Base-by-base conservation (phyloP, 306 rosid genomes). In the Begonia peltatifolia region DNA sequence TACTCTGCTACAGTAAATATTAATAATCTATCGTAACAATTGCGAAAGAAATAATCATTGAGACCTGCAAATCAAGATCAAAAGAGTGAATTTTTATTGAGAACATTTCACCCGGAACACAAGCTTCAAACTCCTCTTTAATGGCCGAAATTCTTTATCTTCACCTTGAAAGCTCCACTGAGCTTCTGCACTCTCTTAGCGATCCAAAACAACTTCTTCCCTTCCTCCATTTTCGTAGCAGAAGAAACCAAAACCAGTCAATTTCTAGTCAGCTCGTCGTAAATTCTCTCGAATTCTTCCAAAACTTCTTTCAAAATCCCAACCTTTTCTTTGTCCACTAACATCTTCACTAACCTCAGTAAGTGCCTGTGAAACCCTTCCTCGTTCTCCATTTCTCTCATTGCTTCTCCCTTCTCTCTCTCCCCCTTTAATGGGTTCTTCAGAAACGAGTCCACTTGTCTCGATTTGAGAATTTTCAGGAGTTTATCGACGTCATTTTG, bases 271-370 rank as follows among this genome's bases (percentile, higher is more conserved):
- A 84, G 48, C 47, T 79, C 76, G 18, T 63, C 84, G 15, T 81
- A 84, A 20, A 88, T 76, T 79, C 94, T 81, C 74, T 59, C 70
- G 36, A 84, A 81, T 60, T 81, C 94, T 57, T 72, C 73, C 76
- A 81, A 70, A 53, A 81, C 79, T 41, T 75, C 46, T 30, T 47
- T 54, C 55, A 81, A 56, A 59, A 81, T 67, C 13, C 73, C 77
- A 55, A 69, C 11, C 53, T 63, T 84, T 12, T 67, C 68, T 72
- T 73, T 88, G 76, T 66, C 76, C 20, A 69, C 36, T 68, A 88
- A 51, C 80, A 88, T 69, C 74, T 77, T 79, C 64, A 82, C 68
- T 68, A 88, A 43, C 11, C 23, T 60, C 64, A 71, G 77, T 79
- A 88, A 53, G 15, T 67, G 71, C 75, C 74, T 30, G 14, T 77